phyloP scores from a whole-genome alignment of 768 basidiomycete genomes.

The Harrya chromipes region DNA sequence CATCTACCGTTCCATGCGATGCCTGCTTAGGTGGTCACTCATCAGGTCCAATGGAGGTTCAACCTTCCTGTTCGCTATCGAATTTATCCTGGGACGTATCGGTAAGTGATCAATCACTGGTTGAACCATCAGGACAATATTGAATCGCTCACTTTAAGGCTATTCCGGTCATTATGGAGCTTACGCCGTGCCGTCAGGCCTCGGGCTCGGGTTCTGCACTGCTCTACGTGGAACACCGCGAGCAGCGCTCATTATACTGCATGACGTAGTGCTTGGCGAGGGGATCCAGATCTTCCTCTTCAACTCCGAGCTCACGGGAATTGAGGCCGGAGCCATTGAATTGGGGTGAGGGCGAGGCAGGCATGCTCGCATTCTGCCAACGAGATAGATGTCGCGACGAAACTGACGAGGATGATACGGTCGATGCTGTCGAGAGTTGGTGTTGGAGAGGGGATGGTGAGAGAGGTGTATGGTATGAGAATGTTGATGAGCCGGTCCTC shows the following conservation, averaged over 20 bases:
- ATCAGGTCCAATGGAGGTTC: no score
- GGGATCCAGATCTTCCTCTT: constrained; percentile 37
- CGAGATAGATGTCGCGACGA: constrained; percentile 32
- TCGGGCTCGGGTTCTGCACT: no score
- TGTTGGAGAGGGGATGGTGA: constrained; percentile 68
- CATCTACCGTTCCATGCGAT: no score
- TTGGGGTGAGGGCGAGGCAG: constrained; percentile 18
- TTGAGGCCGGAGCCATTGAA: constrained; percentile 33
- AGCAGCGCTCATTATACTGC: constrained; percentile 78
- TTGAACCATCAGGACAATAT: no score
- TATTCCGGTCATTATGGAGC: no score
- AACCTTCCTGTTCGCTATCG: no score
- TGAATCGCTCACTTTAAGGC: no score
- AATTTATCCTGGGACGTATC: no score
- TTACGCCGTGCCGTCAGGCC: no score
- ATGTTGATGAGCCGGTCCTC: constrained; percentile 45
- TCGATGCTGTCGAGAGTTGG: constrained; percentile 49
- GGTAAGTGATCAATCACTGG: no score
- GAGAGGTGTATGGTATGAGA: constrained; percentile 55
- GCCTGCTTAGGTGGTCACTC: no score
- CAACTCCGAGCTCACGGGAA: constrained; percentile 36
- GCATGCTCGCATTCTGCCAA: constrained; percentile 27
- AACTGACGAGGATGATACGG: constrained; percentile 27
- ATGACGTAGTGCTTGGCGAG: constrained; percentile 62
- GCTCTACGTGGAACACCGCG: no score